Conservation (phyloP, 257 asterid genomes). For the Gentiana straminea region DNA sequence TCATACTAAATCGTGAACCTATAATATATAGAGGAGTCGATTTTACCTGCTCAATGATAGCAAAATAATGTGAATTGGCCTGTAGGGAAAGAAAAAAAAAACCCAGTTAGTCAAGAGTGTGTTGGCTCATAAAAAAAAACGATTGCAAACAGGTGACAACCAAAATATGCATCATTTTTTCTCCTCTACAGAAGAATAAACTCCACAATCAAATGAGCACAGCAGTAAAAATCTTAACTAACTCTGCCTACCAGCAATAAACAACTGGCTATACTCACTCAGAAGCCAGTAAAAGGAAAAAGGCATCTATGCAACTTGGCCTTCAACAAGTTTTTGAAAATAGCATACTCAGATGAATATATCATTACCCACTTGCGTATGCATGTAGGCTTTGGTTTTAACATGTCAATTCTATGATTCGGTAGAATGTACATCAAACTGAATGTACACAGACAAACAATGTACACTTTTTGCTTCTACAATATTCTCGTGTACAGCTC, state of each 20-base stretch:
- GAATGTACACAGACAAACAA: too few species aligned
- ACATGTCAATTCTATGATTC: too few species aligned
- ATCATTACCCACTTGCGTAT: too few species aligned
- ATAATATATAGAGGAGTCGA: conserved; percentile 5
- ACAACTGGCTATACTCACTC: neutral
- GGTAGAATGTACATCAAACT: too few species aligned
- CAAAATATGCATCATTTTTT: neutral
- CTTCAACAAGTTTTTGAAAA: too few species aligned
- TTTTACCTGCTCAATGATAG: conserved; percentile 93
- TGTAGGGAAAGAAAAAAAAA: conserved; percentile 37
- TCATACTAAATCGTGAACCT: neutral
- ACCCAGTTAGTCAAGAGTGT: conserved; percentile 7
- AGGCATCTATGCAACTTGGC: neutral
- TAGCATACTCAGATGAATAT: too few species aligned
- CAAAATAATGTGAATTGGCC: conserved; percentile 98
- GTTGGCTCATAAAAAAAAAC: neutral
- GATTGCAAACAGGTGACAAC: neutral
- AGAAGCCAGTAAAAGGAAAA: neutral
- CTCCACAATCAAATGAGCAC: neutral
- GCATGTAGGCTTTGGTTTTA: too few species aligned
- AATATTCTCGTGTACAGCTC: too few species aligned
- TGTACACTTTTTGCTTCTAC: too few species aligned
- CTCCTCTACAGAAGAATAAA: neutral
- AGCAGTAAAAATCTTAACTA: neutral
- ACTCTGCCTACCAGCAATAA: neutral